Evolutionary conservation across 2,329 filamentous ascomycete species (phyloP), one percentile per base, ranked within the genome.

Genomic region (Aplosporella prunicola): DNA sequence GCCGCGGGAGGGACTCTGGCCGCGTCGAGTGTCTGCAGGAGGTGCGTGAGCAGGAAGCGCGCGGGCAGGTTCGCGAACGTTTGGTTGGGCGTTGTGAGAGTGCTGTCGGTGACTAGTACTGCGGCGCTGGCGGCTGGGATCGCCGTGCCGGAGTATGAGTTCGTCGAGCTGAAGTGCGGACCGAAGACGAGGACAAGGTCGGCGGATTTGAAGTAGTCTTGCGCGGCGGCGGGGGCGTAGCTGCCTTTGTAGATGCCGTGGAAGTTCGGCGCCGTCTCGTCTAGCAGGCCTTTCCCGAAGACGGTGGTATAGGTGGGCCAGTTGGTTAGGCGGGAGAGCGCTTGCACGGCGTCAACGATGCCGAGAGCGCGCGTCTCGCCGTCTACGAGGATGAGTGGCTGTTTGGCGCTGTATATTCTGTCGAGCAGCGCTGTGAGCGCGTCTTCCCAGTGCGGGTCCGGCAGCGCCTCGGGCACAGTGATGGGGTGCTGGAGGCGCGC

Each of bases 311-410:
- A 68, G 0, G 66, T 70, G 0, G 69, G 69, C 53, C 66, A 68
- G 0, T 52, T 51, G 0, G 68, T 71, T 2, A 50, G 25, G 22
- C 61, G 50, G 7, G 67, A 59, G 11, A 75, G 48, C 7, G 58
- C 45, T 39, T 71, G 57, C 1, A 69, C 52, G 4, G 64, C 53
- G 0, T 62, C 50, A 1, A 61, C 45, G 20, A 70, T 61, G n/a
- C 57, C 57, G 18, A 67, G 52, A 0, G 59, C 48, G 27, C 62
- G 51, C n/a, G 60, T 62, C 40, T 70, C 63, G 2, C 69, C 70
- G 43, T 76, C 72, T 0, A 72, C 64, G 2, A 74, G 44, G 33
- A 76, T 69, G 30, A 69, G 45, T 0, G 71, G 71, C 25, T 62
- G 60, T 33, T 66, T 64, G 2, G 68, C 61, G 0, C 48, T 44